Conservation (phyloP, 148 eudicot species). For the Gaultheria prostrata region DNA sequence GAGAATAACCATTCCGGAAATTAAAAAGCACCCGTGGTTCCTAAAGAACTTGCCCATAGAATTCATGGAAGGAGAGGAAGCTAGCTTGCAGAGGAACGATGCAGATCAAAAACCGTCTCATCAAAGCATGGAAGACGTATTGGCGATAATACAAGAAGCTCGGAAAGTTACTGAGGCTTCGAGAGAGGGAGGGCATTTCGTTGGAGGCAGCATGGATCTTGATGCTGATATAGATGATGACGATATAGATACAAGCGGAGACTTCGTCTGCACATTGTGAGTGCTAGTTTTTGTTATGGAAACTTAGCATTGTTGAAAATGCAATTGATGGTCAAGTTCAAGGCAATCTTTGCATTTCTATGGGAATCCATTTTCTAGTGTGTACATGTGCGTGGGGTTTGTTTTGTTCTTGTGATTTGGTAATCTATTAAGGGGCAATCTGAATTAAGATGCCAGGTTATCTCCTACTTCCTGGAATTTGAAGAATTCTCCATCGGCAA, state of each 20-base stretch:
- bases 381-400: neutral
- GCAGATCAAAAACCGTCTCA: constrained; percentile 40
- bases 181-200: constrained; percentile 17
- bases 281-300: neutral
- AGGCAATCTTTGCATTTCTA: neutral
- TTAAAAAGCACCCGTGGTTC: constrained; percentile 80
- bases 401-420: neutral
- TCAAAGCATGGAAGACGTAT: constrained; percentile 57
- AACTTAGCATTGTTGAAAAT: neutral
- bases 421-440: neutral
- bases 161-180: constrained; percentile 32
- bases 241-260: constrained; percentile 60
- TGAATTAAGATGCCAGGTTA: neutral
- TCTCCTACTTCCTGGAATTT: neutral
- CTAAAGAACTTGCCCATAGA: constrained; percentile 71
- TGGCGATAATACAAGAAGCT: constrained; percentile 65
- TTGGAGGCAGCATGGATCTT: constrained; percentile 60
- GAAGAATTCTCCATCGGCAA: neutral
- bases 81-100: constrained; percentile 36
- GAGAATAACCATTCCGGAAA: constrained; percentile 88
- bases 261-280: constrained; percentile 49
- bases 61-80: constrained; percentile 48
- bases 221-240: constrained; percentile 68
- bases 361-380: neutral
- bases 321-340: neutral